Conservation (phyloP, 1,284 basidiomycete genomes). For the Leccinum subrobustum region DNA sequence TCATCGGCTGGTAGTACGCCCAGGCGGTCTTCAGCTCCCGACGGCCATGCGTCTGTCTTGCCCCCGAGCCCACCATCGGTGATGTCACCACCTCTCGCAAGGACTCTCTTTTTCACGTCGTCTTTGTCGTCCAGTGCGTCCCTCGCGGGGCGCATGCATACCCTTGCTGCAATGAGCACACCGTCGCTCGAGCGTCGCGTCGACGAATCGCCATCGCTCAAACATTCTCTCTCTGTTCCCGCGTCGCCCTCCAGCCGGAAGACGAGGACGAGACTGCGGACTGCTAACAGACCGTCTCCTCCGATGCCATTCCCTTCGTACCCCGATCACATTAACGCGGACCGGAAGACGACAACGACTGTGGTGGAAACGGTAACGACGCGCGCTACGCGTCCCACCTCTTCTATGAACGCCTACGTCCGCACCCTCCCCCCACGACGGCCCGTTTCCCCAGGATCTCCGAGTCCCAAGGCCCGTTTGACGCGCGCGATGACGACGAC, state of each 20-base stretch:
- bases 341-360: neutral
- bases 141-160: constrained; percentile 9
- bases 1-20: neutral
- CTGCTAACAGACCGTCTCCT: constrained; percentile 1
- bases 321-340: neutral
- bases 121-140: constrained; percentile 21
- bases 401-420: neutral
- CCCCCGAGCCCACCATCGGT: constrained; percentile 30
- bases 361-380: too few species aligned
- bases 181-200: neutral
- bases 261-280: constrained; percentile 3
- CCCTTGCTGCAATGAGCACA: neutral
- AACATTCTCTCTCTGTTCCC: constrained; percentile 17
- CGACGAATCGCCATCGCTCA: neutral
- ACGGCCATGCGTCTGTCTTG: constrained; percentile 24
- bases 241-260: constrained; percentile 17
- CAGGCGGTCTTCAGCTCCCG: constrained; percentile 15
- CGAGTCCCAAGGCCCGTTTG: constrained; percentile 7
- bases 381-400: too few species aligned
- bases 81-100: constrained; percentile 33
- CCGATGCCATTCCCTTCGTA: constrained; percentile 29
- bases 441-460: constrained; percentile 15
- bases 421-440: neutral
- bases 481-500: neutral
- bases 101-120: constrained; percentile 30